Conservation (phyloP, 441 rosid species). For the Sinapis alba region DNA sequence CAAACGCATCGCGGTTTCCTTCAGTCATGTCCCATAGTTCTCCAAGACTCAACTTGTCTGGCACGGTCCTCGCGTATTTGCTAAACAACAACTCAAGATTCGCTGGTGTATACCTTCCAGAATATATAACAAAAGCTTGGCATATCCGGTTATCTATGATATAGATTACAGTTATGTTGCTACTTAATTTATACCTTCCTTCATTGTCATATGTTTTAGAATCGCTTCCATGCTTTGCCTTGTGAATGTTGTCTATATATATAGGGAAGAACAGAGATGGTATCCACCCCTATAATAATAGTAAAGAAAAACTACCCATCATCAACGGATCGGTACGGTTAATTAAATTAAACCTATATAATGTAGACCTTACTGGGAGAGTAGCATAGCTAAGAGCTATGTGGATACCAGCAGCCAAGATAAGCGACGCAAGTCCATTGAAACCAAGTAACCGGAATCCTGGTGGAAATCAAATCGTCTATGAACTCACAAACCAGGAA, state of each 20-base stretch:
- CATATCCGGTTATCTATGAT: not conserved
- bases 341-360: not conserved
- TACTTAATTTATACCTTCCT: constrained; percentile 61
- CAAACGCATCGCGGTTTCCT: constrained; percentile 43
- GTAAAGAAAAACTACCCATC: not conserved
- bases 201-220: constrained; percentile 70
- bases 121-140: not conserved
- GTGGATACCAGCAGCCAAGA: constrained; percentile 51
- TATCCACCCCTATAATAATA: constrained; percentile 63
- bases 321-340: not conserved
- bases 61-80: constrained; percentile 39
- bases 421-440: constrained; percentile 55
- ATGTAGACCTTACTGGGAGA: constrained; percentile 53
- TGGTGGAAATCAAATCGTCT: constrained; percentile 29
- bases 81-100: constrained; percentile 44
- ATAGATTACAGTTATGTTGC: not conserved
- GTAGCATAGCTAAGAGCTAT: constrained; percentile 59
- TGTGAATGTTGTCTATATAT: constrained; percentile 76
- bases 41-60: constrained; percentile 35
- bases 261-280: constrained; percentile 80
- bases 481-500: no score
- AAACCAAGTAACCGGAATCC: constrained; percentile 73
- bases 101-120: constrained; percentile 47
- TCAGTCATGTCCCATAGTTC: constrained; percentile 47
- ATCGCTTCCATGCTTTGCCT: constrained; percentile 78